Conservation (phyloP, 2,329 filamentous ascomycete species). For the Rosellinia necatrix region DNA sequence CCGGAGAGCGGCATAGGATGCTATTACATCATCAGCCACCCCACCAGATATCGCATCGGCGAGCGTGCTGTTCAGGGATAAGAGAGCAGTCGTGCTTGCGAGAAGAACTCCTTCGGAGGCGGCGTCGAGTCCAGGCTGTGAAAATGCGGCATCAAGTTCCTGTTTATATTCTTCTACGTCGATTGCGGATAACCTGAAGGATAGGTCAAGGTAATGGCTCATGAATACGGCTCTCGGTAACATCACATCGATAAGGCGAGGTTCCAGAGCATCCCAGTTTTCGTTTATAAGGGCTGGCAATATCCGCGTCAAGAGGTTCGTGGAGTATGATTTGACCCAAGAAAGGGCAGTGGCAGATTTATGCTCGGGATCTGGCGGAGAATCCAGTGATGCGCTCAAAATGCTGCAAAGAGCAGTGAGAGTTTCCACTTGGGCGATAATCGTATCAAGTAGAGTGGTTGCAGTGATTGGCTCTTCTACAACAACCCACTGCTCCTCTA, state of each 20-base stretch:
- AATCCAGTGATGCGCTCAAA: constrained; percentile 41
- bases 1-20: constrained; percentile 28
- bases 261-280: constrained; percentile 10
- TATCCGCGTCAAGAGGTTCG: constrained; percentile 46
- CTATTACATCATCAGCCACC: background rate
- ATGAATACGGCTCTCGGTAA: constrained; percentile 35
- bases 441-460: constrained; percentile 68
- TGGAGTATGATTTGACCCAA: constrained; percentile 62
- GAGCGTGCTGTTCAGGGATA: constrained; percentile 37
- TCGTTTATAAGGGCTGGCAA: constrained; percentile 20
- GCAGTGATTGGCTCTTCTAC: constrained; percentile 70
- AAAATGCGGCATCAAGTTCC: constrained; percentile 38
- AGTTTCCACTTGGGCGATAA: constrained; percentile 65
- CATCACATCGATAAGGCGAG: constrained; percentile 31
- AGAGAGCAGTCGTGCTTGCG: constrained; percentile 34
- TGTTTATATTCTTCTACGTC: constrained; percentile 34
- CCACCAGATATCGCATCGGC: constrained; percentile 21
- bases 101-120: constrained; percentile 30
- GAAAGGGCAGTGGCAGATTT: constrained; percentile 45
- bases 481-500: constrained; percentile 65
- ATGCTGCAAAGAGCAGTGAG: constrained; percentile 57
- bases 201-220: constrained; percentile 35
- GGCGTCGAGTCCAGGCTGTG: constrained; percentile 28
- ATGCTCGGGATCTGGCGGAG: background rate
- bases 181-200: constrained; percentile 32